Base-by-base conservation (phyloP, 2,329 filamentous ascomycete species). In the Fusarium xylarioides region DNA sequence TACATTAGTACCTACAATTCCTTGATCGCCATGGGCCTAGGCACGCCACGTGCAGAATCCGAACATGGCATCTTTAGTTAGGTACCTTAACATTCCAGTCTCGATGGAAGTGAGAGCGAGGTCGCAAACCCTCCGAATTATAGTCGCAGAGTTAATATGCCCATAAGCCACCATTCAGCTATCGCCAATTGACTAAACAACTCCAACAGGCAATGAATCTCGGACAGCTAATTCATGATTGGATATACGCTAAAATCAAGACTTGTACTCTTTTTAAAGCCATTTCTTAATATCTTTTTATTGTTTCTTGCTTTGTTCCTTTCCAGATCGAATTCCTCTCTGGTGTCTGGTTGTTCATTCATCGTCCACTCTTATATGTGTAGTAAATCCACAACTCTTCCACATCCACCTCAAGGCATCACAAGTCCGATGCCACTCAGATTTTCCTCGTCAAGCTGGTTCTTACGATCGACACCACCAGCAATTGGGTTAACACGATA, bases 341-440 rank as follows among this genome's bases (percentile, higher is more conserved):
- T 52, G 34, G 14, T 32, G 30, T n/a, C 54, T 50, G 28, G 26
- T 30, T 38, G 15, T 23, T 43, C 10, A 55, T 38, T 54, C 50
- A 54, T 40, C n/a, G 50, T 18, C 40, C 35, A 42, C 65, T 19
- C 38, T 56, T 49, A 35, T 46, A 16, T 49, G 34, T 23, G 16
- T 15, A 11, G 38, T 44, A 38, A 30, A 46, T 43, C 35, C 12
- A 42, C 42, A n/a, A 50, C n/a, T 32, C 28, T 40, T 43, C 32
- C 15, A 21, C 26, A 38, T 15, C 47, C 26, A 40, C 43, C 52
- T 59, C 32, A 74, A 35, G 86, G 85, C 91, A 97, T 95, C 30
- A 97, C 94, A 79, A 97, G 89, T 43, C 96, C 96, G 67, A 99
- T 91, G 3, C 96, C 95, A 76, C 95, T 96, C 80, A 95, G 90